Base-by-base conservation (phyloP, 805 yeast genomes). In the Saturnispora gosingensis region DNA sequence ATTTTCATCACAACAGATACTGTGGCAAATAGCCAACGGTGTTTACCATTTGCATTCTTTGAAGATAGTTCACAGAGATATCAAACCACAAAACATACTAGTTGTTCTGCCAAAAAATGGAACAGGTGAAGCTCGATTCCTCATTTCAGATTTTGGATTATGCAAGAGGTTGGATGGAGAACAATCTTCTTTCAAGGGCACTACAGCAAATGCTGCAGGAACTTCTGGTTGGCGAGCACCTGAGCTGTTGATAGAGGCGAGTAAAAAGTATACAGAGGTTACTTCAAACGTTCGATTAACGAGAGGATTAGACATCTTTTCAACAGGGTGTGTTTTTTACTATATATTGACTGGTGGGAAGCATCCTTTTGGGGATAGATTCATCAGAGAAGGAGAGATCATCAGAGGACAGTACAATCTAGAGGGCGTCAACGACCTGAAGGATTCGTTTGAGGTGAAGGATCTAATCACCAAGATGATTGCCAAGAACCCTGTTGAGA, bases 181-280 rank as follows among this genome's bases (percentile, higher is more conserved):
- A 59, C 97, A 93, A 66, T 85, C 96, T 2, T 87, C 96, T 1
- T 91, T 91, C 66, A 77, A 91, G 55, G 96, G 97, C 0, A 91
- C 96, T 0, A 83, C 93, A 0, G 89, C 88, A 34, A 83, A 88
- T 60, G 95, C 95, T 18, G 96, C 97, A 0, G 99, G 99, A 2
- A 93, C 99, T 0, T 80, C 93, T 3, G 99, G 99, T 3, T 93
- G 99, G 99, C 77, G 97, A 59, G 98, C 99, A 0, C 99, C 99
- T 0, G 99, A 93, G 61, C 66, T 88, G 34, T 67, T 88, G 36
- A 43, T 58, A 0, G 51, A 44, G n/a, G 36, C 55, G 2, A 51
- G 52, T 5, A 39, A 40, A 27, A 25, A 30, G 13, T 40, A 22
- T 20, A 25, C 49, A 15, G 38, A 35, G 4, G 40, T 44, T 5